A percentile compares a stretch with the other conserved stretches of the same genome.
Evolutionary conservation across 2,329 filamentous ascomycete genomes (phyloP).

Genomic region (Penicillium sp.): DNA sequence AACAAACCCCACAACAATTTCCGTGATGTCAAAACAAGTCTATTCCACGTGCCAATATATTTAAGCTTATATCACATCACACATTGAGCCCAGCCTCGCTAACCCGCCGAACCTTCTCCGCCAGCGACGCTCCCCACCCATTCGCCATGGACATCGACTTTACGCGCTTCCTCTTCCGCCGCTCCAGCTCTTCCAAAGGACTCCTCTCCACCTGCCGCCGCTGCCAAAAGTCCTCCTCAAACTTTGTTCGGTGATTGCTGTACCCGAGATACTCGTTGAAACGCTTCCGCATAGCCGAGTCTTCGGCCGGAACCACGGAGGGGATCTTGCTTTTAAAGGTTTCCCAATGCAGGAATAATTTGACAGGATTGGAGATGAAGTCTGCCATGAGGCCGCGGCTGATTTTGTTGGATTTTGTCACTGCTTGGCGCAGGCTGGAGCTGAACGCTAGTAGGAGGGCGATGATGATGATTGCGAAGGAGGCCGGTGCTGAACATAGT

Average conservation of each 20-base stretch:
- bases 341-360: conserved; percentile 13
- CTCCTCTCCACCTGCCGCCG: conserved; percentile 22
- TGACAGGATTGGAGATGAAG: conserved; percentile 24
- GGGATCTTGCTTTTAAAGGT: conserved; percentile 10
- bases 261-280: conserved; percentile 31
- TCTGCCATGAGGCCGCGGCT: conserved; percentile 24
- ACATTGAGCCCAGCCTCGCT: conserved; percentile 2
- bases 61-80: not conserved
- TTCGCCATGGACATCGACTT: conserved; percentile 8
- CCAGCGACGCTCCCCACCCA: conserved; percentile 5
- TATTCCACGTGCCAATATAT: not conserved
- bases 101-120: conserved; percentile 13
- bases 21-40: not conserved
- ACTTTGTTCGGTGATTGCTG: conserved; percentile 18
- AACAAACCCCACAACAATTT: not conserved
- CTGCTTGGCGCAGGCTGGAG: conserved; percentile 29
- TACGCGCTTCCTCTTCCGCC: conserved; percentile 7
- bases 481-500: conserved; percentile 39
- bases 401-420: conserved; percentile 28
- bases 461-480: conserved; percentile 53
- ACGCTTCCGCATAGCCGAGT: conserved; percentile 22
- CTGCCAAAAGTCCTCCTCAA: conserved; percentile 36
- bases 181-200: conserved; percentile 4
- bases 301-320: conserved; percentile 15
- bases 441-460: conserved; percentile 61